Evolutionary conservation across 306 rosid genomes (phyloP), one percentile per base, ranked within the genome.

Genomic region (Cucurbita argyrosperma): DNA sequence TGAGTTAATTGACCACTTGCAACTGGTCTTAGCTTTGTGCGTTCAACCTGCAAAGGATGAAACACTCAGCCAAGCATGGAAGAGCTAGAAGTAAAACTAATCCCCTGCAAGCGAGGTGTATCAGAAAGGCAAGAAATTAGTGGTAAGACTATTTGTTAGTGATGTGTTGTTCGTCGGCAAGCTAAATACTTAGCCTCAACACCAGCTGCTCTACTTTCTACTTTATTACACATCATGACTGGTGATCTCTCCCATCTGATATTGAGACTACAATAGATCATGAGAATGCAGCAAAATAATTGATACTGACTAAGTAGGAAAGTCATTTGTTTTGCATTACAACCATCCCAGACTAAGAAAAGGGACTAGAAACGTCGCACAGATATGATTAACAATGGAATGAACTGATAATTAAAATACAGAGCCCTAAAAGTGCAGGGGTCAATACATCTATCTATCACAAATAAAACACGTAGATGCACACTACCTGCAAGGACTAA

Each of bases 1-100:
- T 90, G 98, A 43, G 98, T 89, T 83, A 93, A 73, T 80, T 80
- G 80, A 81, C 96, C 92, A 85, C 98, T 87, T 68, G 98, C 98
- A 65, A 93, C 79, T 58, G 98, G 98, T 77, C 98, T 83, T 59
- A 74, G 79, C 81, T 89, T 93, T 72, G 98, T 93, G 43, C 98
- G 94, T 26, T 89, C 98, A 49, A 93, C 97, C 97, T 93, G 84
- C 85, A 89, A 50, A 18, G 60, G 46, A 79, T 51, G 54, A 83
- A 69, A 37, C 38, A 39, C 18, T 74, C 23, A 64, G 15, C 76
- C 52, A 55, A 66, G 46, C 39, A 80, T 71, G 66, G 65, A 76
- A 56, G 61, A 75, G 72, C 50, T 67, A n/a, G 54, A 53, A 76
- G 57, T 4, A 57, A 30, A 30, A 50, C 8, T 50, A 50, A 50